Base-by-base conservation (phyloP, 1,139 yeast species). In the Lodderomyces parapsilosis region DNA sequence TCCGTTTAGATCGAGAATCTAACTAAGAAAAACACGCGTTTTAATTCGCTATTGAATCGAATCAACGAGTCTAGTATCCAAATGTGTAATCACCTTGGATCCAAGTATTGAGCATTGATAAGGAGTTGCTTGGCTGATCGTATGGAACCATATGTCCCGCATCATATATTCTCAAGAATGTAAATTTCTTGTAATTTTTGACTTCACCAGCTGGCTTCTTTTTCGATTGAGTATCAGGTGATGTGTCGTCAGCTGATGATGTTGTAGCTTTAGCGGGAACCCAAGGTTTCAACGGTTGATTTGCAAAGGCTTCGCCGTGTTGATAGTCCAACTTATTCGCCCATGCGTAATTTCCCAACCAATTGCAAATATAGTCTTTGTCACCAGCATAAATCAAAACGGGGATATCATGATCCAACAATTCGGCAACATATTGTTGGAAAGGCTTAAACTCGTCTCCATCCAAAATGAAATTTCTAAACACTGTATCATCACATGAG, bases 301-400 rank as follows among this genome's bases (percentile, higher is more conserved):
- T 49, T n/a, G 62, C 63, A 55, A 82, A 86, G 11, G 68, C 71
- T 19, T 73, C 77, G 43, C 74, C 71, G 40, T 80, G 80, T 27
- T 80, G 65, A 83, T 90, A 86, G 57, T 78, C 81, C 53, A 86
- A 73, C 38, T 66, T 79, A 58, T 85, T 76, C 20, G 87, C 71
- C 94, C 93, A 86, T 11, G 86, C 91, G 56, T 78, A 78, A 67
- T 85, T 86, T 59, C 94, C 94, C 57, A 86, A 71, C 94, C 94
- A 86, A 70, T 86, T 86, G 64, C 94, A 86, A 55, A 86, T 86
- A 60, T 79, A 86, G 66, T 86, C 94, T 66, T 85, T 85, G 66
- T 86, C 94, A 67, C 94, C 94, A 33, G 94, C 93, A 53, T 86
- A 86, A 48, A 86, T 76, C 60, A 86, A 75, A 10, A 84, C 87